Evolutionary conservation across 2,329 filamentous ascomycete species (phyloP), one percentile per base, ranked within the genome.

Genomic region (Trichoderma koningiopsis): DNA sequence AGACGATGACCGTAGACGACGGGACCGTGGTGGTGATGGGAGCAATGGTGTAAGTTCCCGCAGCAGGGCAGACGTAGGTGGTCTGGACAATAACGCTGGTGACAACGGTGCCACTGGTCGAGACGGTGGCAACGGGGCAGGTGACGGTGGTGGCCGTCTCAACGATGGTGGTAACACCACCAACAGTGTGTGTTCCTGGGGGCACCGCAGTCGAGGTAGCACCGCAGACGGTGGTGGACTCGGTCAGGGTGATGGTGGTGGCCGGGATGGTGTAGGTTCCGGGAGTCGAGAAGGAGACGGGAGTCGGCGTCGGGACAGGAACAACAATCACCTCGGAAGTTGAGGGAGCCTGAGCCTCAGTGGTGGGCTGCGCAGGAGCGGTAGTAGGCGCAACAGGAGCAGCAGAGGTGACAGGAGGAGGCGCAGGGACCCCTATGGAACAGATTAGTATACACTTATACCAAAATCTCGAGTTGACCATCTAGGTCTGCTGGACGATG

Each of bases 201-300:
- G 89, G 82, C 61, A 92, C 83, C 62, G 84, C 80, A 73, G 90
- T 91, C 70, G 87, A 85, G 72, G 87, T 84, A 64, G 87, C 86
- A 74, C 81, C 90, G 79, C 87, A 89, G 71, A 92, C 89, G 49
- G 89, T 92, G 74, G 89, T 91, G 70, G 87, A 86, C 79, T 88
- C 83, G 72, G 85, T 89, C 73, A 94, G 81, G 71, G 88, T 90
- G 73, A 92, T 77, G 72, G 91, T 94, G 74, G 86, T 91, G 70
- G 91, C 90, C 74, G 89, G 89, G 84, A 92, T 88, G 73, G 91
- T 93, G 84, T 93, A 94, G 72, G 86, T 87, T 80, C 91, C 91
- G 37, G 91, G 87, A 57, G 88, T 89, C 66, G 88, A 82, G 85
- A 85, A 90, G 62, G 81, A 81, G 80, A 85, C 81, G 62, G 83